Base-by-base conservation (phyloP, 805 yeast genomes). In the Wickerhamiella musiphila region DNA sequence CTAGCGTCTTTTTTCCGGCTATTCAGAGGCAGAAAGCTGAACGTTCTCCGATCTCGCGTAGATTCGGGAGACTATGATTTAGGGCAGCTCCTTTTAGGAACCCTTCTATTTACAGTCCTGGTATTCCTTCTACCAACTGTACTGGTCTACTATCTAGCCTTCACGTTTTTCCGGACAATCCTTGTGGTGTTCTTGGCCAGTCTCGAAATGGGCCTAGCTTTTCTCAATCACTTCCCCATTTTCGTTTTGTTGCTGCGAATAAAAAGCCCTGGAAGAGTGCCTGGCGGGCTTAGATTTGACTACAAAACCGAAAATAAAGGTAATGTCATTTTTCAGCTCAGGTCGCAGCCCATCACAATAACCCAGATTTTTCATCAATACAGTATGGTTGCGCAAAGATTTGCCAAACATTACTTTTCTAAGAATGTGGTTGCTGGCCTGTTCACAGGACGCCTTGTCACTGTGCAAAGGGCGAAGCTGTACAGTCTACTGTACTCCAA, bases 11-110 rank as follows among this genome's bases (percentile, higher is more conserved):
- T 90, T 34, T 78, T 79, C 54, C 74, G 82, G 41, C 58, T 92
- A 26, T 86, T 90, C 45, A 65, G 86, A 35, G 99, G 99, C 1
- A 78, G 77, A 52, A 83, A 84, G 52, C 75, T 71, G 43, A 90
- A 90, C 47, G 71, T 76, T 3, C 57, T 90, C 45, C 66, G 96
- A 42, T 64, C 78, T 34, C 72, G 98, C 59, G 71, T 83, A 20
- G 99, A 90, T 51, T 70, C 73, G 17, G 72, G 83, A 39, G 70
- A 76, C 49, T 86, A 78, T 51, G 86, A 78, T 37, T 58, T 86
- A 16, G 94, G 84, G 49, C 93, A 84, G 47, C 60, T 86, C 35
- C 57, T 92, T 30, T 56, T 86, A 48, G 98, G 98, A 0, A 90
- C 94, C 2, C 63, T 90, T 35, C 53, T 86, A 12, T 90, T 90